phyloP scores from a whole-genome alignment of 2,329 filamentous ascomycete genomes.

The Claviceps pazoutovae region DNA sequence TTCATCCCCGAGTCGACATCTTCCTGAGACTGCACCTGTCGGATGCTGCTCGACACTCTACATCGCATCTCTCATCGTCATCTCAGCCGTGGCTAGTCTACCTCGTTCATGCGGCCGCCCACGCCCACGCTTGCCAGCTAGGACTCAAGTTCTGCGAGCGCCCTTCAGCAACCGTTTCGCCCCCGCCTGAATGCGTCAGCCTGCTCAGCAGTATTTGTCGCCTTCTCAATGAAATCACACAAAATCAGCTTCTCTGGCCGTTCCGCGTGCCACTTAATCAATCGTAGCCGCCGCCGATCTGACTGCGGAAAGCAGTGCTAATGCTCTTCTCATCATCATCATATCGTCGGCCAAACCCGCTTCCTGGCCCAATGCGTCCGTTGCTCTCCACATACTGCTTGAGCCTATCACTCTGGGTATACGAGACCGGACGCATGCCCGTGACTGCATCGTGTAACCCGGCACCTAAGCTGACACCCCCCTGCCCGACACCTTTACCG shows the following conservation, averaged over 20 bases:
- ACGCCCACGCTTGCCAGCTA: background rate
- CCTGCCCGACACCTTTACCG: constrained; percentile 62
- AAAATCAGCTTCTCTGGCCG: background rate
- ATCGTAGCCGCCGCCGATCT: constrained; percentile 56
- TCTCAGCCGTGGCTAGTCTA: background rate
- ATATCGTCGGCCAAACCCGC: constrained; percentile 55
- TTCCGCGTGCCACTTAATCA: constrained; percentile 28
- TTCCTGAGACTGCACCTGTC: background rate
- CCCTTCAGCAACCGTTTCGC: background rate
- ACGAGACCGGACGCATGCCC: constrained; percentile 44
- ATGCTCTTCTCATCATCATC: constrained; percentile 95
- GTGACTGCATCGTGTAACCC: constrained; percentile 65
- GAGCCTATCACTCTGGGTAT: constrained; percentile 59
- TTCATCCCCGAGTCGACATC: background rate
- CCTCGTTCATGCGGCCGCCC: background rate
- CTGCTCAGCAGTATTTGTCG: background rate
- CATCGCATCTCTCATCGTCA: constrained; percentile 1
- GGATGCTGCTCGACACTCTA: background rate
- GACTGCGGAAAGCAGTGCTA: constrained; percentile 92
- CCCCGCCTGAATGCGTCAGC: background rate
- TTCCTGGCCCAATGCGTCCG: constrained; percentile 51
- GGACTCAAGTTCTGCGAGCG: background rate
- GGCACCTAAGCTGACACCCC: constrained; percentile 72
- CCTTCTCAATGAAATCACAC: background rate
- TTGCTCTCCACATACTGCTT: constrained; percentile 89